Base-by-base conservation (phyloP, 2,329 filamentous ascomycete species). In the Fusarium staphyleae region DNA sequence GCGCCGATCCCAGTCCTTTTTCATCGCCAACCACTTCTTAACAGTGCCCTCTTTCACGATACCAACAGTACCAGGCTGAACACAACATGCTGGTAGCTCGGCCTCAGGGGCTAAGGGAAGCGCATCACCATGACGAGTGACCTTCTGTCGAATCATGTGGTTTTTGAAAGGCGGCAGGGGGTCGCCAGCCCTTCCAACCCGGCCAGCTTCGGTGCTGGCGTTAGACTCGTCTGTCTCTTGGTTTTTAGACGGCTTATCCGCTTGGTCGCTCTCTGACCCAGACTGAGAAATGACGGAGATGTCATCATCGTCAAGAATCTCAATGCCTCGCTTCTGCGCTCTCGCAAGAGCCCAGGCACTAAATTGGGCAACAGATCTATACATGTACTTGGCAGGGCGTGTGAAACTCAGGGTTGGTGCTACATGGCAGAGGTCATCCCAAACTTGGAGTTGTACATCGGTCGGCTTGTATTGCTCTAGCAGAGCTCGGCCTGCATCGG, bases 331-430 rank as follows among this genome's bases (percentile, higher is more conserved):
- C 54, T 91, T 82, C 69, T 97, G 93, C 0, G 92, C 91, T 60
- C 88, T 81, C 1, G 93, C 91, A 16, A 97, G 80, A 0, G 89
- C 89, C 93, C 93, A 98, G 0, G 93, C 91, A 2, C 92, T 89
- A 68, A 99, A 98, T 64, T 97, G 93, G 0, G 95, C 90, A 45
- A 97, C 86, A 1, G 91, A 90, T 40, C 93, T 85, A 71, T 91
- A 98, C 92, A 98, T 97, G 75, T 89, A 90, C 72, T 98, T 98
- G 37, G 93, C 95, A 1, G 95, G 95, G n/a, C 88, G 84, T 0
- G 93, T 98, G 71, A 96, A 98, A 66, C 91, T 96, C n/a, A 98
- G 80, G 0, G 93, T 97, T 1, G 93, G 91, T 0, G 89, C 87
- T 5, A 96, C 93, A 69, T 98, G 93, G 67, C 95, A 98, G 3